A percentile compares a stretch with the other conserved stretches of the same genome.
phyloP scores from a whole-genome alignment of 2,329 filamentous ascomycete species.

The Pseudocercospora crystallina region DNA sequence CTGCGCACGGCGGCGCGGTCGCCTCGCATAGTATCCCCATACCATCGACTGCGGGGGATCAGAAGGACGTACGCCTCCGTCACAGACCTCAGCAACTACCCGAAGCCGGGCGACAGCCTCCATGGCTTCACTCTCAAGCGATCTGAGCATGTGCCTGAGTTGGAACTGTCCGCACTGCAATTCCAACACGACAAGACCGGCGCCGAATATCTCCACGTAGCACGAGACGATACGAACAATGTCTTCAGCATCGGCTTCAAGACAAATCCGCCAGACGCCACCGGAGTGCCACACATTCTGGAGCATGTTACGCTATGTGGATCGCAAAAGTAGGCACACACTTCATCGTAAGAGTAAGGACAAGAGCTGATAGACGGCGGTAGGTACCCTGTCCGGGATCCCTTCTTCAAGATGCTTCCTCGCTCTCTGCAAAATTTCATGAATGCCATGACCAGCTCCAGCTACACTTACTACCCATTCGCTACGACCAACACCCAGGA shows the following conservation, averaged over 20 bases:
- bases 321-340: constrained; percentile 71
- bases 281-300: constrained; percentile 92
- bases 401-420: constrained; percentile 99
- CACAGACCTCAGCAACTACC: constrained; percentile 73
- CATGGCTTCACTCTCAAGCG: constrained; percentile 91
- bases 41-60: constrained; percentile 14
- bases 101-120: constrained; percentile 77
- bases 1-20: constrained; percentile 24
- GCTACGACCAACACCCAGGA: constrained; percentile 95
- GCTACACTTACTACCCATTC: constrained; percentile 97
- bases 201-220: constrained; percentile 93
- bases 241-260: constrained; percentile 99
- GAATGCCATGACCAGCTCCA: constrained; percentile 96
- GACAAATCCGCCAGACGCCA: constrained; percentile 95
- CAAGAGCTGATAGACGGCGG: constrained; percentile 26
- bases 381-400: constrained; percentile 94
- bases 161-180: constrained; percentile 87
- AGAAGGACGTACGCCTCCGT: constrained; percentile 59
- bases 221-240: constrained; percentile 95
- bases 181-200: constrained; percentile 93
- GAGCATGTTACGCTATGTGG: constrained; percentile 97
- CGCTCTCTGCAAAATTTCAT: constrained; percentile 99
- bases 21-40: constrained; percentile 25
- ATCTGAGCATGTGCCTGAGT: constrained; percentile 87
- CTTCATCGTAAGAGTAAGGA: not conserved